A percentile compares a stretch with the other conserved stretches of the same genome.
phyloP scores from a whole-genome alignment of 2,329 filamentous ascomycete species.

The Xylaria sp. region DNA sequence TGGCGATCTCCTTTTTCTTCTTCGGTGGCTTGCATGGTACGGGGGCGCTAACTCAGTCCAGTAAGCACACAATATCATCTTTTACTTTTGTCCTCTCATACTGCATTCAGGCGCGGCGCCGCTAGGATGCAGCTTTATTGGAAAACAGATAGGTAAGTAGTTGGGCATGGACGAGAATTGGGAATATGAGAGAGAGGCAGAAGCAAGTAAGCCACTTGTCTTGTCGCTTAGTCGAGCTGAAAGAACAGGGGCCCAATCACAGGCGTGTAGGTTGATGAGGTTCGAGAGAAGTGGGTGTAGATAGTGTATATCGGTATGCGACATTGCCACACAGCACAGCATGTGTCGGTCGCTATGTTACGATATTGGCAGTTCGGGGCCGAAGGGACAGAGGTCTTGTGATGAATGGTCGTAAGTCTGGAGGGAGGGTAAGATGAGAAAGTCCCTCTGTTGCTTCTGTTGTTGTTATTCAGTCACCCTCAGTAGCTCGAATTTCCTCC shows the following conservation, averaged over 20 bases:
- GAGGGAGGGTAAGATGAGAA: not conserved
- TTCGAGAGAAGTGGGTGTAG: constrained; percentile 9
- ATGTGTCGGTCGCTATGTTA: constrained; percentile 3
- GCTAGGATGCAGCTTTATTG: not conserved
- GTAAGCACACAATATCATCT: constrained; percentile 16
- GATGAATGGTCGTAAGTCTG: not conserved
- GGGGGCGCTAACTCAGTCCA: constrained; percentile 12
- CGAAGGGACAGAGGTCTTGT: constrained; percentile 8
- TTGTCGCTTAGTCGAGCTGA: constrained; percentile 28
- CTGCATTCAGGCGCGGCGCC: constrained; percentile 15
- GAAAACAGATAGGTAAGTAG: not conserved
- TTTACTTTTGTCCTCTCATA: not conserved
- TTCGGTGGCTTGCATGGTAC: constrained; percentile 23
- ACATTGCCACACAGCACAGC: constrained; percentile 10
- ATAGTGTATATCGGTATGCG: constrained; percentile 12
- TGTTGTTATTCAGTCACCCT: not conserved
- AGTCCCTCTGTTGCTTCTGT: not conserved
- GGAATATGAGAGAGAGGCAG: not conserved
- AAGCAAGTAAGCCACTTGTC: constrained; percentile 22
- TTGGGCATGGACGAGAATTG: constrained; percentile 7
- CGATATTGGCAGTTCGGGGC: constrained; percentile 23
- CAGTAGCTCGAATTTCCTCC: not conserved
- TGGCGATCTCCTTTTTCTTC: constrained; percentile 31
- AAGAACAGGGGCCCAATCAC: constrained; percentile 22
- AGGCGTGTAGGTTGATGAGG: not conserved